Conservation (phyloP, 441 rosid species). For the Gossypium davidsonii region DNA sequence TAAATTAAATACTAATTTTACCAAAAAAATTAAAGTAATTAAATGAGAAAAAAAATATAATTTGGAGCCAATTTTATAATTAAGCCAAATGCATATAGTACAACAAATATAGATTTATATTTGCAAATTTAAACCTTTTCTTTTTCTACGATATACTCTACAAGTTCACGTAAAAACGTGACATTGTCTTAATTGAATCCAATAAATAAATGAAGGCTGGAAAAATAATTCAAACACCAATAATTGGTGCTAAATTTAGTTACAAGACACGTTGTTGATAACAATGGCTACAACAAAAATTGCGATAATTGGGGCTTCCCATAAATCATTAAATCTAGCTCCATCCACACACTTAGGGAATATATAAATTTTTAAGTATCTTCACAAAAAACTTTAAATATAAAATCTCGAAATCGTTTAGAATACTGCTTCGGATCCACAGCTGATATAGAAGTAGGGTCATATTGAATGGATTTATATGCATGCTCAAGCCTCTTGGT, state of each 20-base stretch:
- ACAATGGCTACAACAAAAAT: neutral
- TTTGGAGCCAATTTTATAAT: too few species aligned
- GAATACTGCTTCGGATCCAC: slow-evolving; percentile 66
- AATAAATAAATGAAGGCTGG: neutral
- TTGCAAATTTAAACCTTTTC: neutral
- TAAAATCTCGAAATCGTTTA: slow-evolving; percentile 56
- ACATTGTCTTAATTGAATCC: neutral
- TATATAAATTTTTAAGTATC: slow-evolving; percentile 12
- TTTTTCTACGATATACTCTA: neutral
- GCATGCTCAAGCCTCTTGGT: slow-evolving; percentile 72
- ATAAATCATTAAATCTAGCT: neutral
- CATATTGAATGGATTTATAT: slow-evolving; percentile 61
- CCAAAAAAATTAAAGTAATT: too few species aligned
- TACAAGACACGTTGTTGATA: neutral
- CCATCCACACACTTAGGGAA: neutral
- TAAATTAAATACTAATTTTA: too few species aligned
- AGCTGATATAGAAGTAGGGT: slow-evolving; percentile 61
- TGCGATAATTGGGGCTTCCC: neutral
- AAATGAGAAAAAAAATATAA: too few species aligned
- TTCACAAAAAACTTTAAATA: slow-evolving; percentile 49
- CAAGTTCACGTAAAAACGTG: neutral
- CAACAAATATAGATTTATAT: too few species aligned
- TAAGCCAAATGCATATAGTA: too few species aligned
- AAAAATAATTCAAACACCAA: neutral
- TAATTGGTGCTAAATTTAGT: neutral